Evolutionary conservation across 202 grass and related monocot genomes (phyloP), one percentile per base, ranked within the genome.

Genomic region (Brachypodium distachyon): DNA sequence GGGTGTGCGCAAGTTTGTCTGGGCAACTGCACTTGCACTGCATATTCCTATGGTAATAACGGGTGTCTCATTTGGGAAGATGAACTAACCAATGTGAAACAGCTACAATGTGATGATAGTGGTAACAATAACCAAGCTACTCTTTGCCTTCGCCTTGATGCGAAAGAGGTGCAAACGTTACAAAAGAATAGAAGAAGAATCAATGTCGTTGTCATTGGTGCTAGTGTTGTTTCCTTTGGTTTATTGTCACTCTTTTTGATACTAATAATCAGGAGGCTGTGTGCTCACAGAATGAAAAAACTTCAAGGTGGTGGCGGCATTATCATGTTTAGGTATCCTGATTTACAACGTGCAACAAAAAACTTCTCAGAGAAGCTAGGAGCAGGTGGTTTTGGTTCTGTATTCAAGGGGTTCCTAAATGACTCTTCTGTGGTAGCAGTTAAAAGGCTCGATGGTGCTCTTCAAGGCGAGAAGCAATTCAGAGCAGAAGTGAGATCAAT

Each of bases 391-490:
- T 90, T 90, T 31, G 88, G 84, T 6, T 57, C 84, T 3, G 80
- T 90, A 33, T 87, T 83, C 51, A 84, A 80, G 37, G 88, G 83
- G 12, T 18, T 27, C 6, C 26, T 84, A 12, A 33, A 50, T 19
- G 68, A 76, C 50, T 82, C 61, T 1, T 52, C 41, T 31, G n/a
- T 25, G 6, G 31, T 88, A 65, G 85, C 78, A 4, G 74, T 85
- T 29, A 91, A 91, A 81, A 78, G 55, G 50, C 72, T 91, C 4
- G 77, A 82, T 8, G 77, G 81, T 10, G 27, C 44, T 9, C 14
- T 1, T 12, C 89, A 88, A 71, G 89, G 82, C 51, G 89, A 91
- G 31, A 91, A 91, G 39, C 73, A 91, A 57, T 91, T 88, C 41
- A 82, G 85, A 14, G 72, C 89, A 23, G 85, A 91, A 51, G 78